phyloP scores from a whole-genome alignment of 805 yeast species.

The Pichia pseudocactophila region DNA sequence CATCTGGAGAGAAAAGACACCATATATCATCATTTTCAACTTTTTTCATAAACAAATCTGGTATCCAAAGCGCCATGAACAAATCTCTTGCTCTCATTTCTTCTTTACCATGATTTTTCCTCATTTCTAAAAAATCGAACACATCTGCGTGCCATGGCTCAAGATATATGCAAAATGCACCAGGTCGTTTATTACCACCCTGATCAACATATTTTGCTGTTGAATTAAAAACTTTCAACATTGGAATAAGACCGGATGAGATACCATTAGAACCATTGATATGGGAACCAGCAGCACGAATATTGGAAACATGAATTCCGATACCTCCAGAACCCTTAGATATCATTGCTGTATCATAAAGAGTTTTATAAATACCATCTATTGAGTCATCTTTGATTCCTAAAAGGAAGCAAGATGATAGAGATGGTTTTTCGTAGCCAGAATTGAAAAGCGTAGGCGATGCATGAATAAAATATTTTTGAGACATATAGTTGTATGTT shows the following conservation, averaged over 20 bases:
- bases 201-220: conserved; percentile 97
- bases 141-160: conserved; percentile 98
- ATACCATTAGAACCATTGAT: conserved; percentile 90
- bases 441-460: conserved; percentile 93
- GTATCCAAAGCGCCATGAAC: conserved; percentile 90
- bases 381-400: conserved; percentile 93
- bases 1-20: conserved; percentile 86
- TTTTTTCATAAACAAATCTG: conserved; percentile 88
- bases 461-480: conserved; percentile 83
- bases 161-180: conserved; percentile 87
- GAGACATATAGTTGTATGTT: conserved; percentile 83
- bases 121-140: conserved; percentile 74
- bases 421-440: conserved; percentile 75
- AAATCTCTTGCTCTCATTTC: conserved; percentile 89
- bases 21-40: conserved; percentile 73
- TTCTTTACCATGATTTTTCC: conserved; percentile 93
- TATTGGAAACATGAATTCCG: conserved; percentile 82
- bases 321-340: conserved; percentile 96
- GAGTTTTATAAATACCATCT: conserved; percentile 87
- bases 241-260: conserved; percentile 90
- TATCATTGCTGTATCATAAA: conserved; percentile 80
- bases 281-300: conserved; percentile 77
- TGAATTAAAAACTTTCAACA: conserved; percentile 89
- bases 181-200: conserved; percentile 97
- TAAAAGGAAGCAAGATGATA: conserved; percentile 87